phyloP scores from a whole-genome alignment of 1,284 basidiomycete species.

The Apiotrichum sp. region DNA sequence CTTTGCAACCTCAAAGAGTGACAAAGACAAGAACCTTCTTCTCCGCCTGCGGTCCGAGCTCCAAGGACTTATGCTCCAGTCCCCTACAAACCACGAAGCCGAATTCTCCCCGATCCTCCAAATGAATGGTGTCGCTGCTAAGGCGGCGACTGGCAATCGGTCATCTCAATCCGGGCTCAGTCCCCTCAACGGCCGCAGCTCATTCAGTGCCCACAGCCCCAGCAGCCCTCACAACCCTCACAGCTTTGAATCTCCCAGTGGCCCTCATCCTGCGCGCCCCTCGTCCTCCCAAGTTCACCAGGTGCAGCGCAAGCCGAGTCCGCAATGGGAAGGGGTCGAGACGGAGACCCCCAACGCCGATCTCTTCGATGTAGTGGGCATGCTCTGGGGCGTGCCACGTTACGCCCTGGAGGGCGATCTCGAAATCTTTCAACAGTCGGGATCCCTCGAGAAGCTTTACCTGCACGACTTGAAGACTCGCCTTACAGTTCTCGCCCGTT shows the following conservation, averaged over 20 bases:
- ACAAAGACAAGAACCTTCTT: slow-evolving; percentile 41
- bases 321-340: slow-evolving; percentile 10
- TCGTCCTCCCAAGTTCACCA: slow-evolving; percentile 1
- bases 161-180: neutral
- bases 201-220: no score
- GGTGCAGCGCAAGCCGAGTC: slow-evolving; percentile 29
- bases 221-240: neutral
- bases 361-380: slow-evolving; percentile 26
- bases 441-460: slow-evolving; percentile 39
- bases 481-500: slow-evolving; percentile 21
- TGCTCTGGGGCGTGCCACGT: slow-evolving; percentile 33
- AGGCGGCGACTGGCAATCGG: neutral
- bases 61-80: slow-evolving; percentile 28
- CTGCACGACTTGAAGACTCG: slow-evolving; percentile 35
- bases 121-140: slow-evolving; percentile 4
- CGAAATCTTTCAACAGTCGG: slow-evolving; percentile 22
- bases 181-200: no score
- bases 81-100: neutral
- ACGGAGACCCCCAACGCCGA: slow-evolving; percentile 13
- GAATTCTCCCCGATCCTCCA: slow-evolving; percentile 6
- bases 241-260: slow-evolving; percentile 2
- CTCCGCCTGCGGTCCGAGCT: slow-evolving; percentile 43
- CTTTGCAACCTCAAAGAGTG: slow-evolving; percentile 29
- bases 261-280: neutral
- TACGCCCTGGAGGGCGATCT: slow-evolving; percentile 34